These are phyloP conservation scores for Phytophthora multivora DNA, from an alignment of 352 stramenopile species.

Conservation along the genomic window DNA sequence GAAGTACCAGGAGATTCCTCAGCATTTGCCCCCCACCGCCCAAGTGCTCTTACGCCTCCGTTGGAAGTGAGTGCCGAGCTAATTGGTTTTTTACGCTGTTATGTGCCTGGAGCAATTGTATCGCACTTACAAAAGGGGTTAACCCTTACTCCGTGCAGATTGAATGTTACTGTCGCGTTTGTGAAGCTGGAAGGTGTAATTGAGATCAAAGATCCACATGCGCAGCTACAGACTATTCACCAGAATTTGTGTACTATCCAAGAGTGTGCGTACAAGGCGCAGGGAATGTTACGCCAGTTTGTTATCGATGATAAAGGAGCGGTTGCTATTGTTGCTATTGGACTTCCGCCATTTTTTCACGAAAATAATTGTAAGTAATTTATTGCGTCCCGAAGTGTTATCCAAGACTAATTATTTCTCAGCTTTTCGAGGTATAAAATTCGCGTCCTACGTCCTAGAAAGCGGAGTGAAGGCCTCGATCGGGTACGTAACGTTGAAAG, in stretches of 20 bases:
- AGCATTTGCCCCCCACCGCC: background rate
- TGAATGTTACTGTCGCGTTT: conserved; percentile 77
- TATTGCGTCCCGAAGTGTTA: no score
- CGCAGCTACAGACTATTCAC: conserved; percentile 64
- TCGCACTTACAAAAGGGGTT: conserved; percentile 70
- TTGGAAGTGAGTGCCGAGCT: conserved; percentile 41
- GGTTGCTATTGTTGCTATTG: conserved; percentile 78
- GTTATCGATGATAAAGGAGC: conserved; percentile 89
- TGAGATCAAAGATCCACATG: conserved; percentile 40
- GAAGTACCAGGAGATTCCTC: conserved; percentile 9
- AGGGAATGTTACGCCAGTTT: conserved; percentile 84
- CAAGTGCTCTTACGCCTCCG: background rate
- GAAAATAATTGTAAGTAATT: conserved; percentile 74
- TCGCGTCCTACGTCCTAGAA: conserved; percentile 65
- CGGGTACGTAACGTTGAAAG: conserved; percentile 38
- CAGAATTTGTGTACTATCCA: conserved; percentile 69
- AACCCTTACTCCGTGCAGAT: conserved; percentile 62
- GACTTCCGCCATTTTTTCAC: conserved; percentile 80
- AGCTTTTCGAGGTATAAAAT: conserved; percentile 54
- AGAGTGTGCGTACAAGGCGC: conserved; percentile 79
- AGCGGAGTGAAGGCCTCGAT: conserved; percentile 71
- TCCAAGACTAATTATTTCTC: background rate
- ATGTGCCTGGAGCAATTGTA: conserved; percentile 75
- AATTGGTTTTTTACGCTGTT: conserved; percentile 63
- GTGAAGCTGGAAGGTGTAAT: conserved; percentile 66